phyloP scores from a whole-genome alignment of 306 rosid species.

The Parietaria judaica region DNA sequence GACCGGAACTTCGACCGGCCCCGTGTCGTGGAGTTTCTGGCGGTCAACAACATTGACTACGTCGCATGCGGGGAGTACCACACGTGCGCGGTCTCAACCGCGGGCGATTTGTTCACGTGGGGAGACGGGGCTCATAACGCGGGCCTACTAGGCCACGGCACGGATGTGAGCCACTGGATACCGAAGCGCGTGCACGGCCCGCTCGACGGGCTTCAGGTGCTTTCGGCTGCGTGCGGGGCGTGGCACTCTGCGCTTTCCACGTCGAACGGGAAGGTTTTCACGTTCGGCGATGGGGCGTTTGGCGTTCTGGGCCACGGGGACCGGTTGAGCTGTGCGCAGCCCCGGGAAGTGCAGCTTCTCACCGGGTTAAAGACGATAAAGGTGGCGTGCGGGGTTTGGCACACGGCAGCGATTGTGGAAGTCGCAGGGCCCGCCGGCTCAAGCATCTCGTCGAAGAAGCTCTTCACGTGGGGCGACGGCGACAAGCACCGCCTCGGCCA shows the following conservation, averaged over 20 bases:
- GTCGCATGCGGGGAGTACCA: constrained; percentile 92
- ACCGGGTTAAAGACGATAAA: constrained; percentile 62
- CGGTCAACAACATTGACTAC: constrained; percentile 41
- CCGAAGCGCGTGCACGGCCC: constrained; percentile 65
- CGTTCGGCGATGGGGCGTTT: constrained; percentile 89
- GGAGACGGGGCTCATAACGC: constrained; percentile 77
- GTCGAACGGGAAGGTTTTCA: constrained; percentile 63
- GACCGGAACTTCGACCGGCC: constrained; percentile 60
- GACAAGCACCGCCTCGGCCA: constrained; percentile 87
- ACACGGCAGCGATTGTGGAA: constrained; percentile 92
- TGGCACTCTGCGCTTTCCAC: constrained; percentile 92
- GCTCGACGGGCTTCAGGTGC: constrained; percentile 79
- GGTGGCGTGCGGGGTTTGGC: constrained; percentile 98
- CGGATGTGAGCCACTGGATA: constrained; percentile 64
- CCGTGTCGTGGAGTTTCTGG: constrained; percentile 68
- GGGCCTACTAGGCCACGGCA: constrained; percentile 93
- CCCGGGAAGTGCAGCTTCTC: constrained; percentile 66
- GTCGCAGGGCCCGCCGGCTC: constrained; percentile 41
- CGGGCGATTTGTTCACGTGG: constrained; percentile 86
- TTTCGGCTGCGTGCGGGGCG: constrained; percentile 81
- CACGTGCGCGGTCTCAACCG: constrained; percentile 67
- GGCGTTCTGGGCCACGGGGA: constrained; percentile 97
- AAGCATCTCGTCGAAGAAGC: constrained; percentile 43
- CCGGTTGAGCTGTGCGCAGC: constrained; percentile 49
- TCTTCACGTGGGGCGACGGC: constrained; percentile 98